Base-by-base conservation (phyloP, 495 filamentous ascomycete genomes). In the Xylaria venustula region DNA sequence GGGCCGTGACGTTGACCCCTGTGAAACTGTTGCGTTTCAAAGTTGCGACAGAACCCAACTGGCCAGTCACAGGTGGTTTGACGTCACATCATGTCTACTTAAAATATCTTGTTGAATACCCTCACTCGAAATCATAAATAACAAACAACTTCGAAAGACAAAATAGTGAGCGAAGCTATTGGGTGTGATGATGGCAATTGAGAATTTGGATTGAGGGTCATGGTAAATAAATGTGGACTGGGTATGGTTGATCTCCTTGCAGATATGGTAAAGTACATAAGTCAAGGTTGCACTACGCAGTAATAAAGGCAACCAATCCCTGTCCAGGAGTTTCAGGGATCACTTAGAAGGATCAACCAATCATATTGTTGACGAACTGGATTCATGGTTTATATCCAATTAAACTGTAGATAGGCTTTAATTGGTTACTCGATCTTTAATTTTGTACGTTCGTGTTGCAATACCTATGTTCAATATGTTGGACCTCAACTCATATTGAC, bases 1-100 rank as follows among this genome's bases (percentile, higher is more conserved):
- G 30, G 46, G 45, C 28, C 30, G 55, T 23, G 55, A 49, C n/a
- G 20, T 20, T 15, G 20, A 49, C 42, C 44, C 55, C 55, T 58
- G 55, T 58, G 66, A 71, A 71, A 66, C 65, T 67, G 61, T 41
- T 50, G 58, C 64, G 75, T 75, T 79, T 77, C 76, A 76, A 70
- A 63, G 40, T 60, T 75, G 74, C 67, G 64, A 62, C 74, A 75
- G 73, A 73, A 67, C 74, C 64, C 72, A 34, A 67, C 64, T 57
- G 67, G 69, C 72, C 60, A 69, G 67, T 63, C 48, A 69, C 53
- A 48, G 62, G n/a, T 32, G 25, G 23, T 45, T 42, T 17, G 15
- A 2, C 17, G 55, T 49, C 55, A 41, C 45, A 40, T 49, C 42
- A 30, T 37, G 1, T 41, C 22, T 49, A 40, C 25, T 49, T 23